Evolutionary conservation across 306 rosid species (phyloP).

Genomic region (Trifolium fragiferum): DNA sequence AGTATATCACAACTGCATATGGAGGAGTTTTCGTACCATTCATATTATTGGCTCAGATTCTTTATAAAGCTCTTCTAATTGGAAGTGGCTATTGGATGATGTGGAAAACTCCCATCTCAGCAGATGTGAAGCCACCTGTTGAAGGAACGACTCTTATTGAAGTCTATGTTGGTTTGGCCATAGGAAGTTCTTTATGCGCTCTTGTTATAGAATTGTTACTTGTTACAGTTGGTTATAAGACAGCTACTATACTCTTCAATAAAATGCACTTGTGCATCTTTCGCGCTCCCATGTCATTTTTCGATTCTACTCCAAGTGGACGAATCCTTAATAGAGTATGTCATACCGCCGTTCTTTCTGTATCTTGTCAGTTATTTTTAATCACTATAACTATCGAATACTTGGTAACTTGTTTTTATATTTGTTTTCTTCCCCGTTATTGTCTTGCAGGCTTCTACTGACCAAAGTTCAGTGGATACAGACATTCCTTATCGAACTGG

Average conservation of each 20-base stretch:
- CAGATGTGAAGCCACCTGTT: slow-evolving; percentile 60
- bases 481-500: slow-evolving; percentile 54
- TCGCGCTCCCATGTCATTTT: too few relatives aligned
- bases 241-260: too few relatives aligned
- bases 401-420: too few relatives aligned
- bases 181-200: slow-evolving; percentile 69
- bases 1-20: slow-evolving; percentile 71
- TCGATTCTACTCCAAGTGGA: too few relatives aligned
- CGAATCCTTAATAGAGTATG: too few relatives aligned
- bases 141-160: slow-evolving; percentile 51
- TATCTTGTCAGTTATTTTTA: not conserved
- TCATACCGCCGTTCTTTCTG: slow-evolving; percentile 55
- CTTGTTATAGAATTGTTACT: too few relatives aligned
- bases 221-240: too few relatives aligned
- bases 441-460: slow-evolving; percentile 73
- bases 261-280: too few relatives aligned
- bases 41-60: slow-evolving; percentile 64
- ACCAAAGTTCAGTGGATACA: slow-evolving; percentile 72
- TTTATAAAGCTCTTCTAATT: slow-evolving; percentile 78
- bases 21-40: slow-evolving; percentile 84
- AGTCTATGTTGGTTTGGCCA: slow-evolving; percentile 70
- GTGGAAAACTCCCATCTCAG: slow-evolving; percentile 80
- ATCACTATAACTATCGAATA: not conserved
- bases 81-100: slow-evolving; percentile 96
- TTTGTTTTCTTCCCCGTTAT: not conserved